Evolutionary conservation across 1,139 yeast species (phyloP).

Genomic region (Diutina siamensis): DNA sequence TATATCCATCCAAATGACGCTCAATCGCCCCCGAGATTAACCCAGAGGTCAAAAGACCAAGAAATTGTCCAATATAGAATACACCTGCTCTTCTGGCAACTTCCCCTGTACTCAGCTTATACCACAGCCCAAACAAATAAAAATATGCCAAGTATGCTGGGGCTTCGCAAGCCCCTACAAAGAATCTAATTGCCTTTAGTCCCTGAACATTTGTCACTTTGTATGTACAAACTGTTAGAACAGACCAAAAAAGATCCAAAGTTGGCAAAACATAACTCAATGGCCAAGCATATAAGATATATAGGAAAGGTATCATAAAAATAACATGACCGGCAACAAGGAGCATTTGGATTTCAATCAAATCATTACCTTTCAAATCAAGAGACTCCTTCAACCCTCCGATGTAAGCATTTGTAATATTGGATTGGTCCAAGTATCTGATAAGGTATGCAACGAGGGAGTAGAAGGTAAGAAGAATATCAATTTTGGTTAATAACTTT

Average conservation of each 20-base stretch:
- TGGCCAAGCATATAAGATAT: constrained; percentile 34
- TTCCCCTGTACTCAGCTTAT: background rate
- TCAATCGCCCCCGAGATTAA: constrained; percentile 50
- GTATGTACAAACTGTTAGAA: constrained; percentile 46
- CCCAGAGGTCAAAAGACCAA: constrained; percentile 55
- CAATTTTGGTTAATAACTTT: constrained; percentile 48
- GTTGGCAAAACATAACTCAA: constrained; percentile 43
- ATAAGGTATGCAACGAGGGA: constrained; percentile 60
- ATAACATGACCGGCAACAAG: constrained; percentile 48
- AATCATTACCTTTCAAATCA: constrained; percentile 53
- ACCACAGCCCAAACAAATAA: constrained; percentile 40
- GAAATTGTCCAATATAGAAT: constrained; percentile 47
- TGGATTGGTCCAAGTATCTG: constrained; percentile 52
- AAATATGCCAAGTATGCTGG: constrained; percentile 50
- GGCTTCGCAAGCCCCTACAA: constrained; percentile 53
- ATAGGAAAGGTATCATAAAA: constrained; percentile 42
- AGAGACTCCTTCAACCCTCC: constrained; percentile 51
- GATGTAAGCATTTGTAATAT: constrained; percentile 57
- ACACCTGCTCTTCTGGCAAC: constrained; percentile 49
- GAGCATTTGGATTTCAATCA: constrained; percentile 47
- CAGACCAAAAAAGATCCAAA: constrained; percentile 56
- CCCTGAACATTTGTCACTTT: constrained; percentile 35
- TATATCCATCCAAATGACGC: constrained; percentile 13
- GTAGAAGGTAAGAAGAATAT: constrained; percentile 45
- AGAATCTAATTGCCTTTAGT: constrained; percentile 45